Percentiles rank a stretch among this genome's conserved stretches.
These are phyloP conservation scores for Eutypa lata DNA, from an alignment of 2,329 filamentous ascomycete species.

Conservation along the genomic window DNA sequence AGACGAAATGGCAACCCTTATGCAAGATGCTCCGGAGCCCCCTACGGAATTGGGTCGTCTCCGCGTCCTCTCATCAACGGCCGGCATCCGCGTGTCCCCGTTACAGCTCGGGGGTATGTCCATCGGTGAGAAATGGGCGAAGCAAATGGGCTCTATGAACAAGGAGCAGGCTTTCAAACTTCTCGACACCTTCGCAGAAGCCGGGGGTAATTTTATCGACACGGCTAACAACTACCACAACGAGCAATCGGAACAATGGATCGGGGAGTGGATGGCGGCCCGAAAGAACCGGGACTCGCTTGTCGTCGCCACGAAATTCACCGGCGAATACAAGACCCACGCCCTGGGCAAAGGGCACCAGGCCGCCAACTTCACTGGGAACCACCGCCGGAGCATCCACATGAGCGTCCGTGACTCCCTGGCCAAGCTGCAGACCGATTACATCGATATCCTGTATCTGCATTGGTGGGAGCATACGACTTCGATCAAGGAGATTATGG, in stretches of 20 bases:
- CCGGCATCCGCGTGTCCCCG: slow-evolving; percentile 41
- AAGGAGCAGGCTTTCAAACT: slow-evolving; percentile 53
- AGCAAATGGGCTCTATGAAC: slow-evolving; percentile 8
- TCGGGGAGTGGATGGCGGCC: slow-evolving; percentile 48
- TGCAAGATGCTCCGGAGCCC: slow-evolving; percentile 1
- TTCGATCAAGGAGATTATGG: slow-evolving; percentile 24
- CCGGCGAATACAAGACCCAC: slow-evolving; percentile 35
- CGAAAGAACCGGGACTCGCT: slow-evolving; percentile 44
- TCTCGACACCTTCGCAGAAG: slow-evolving; percentile 50
- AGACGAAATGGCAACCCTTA: too few species aligned
- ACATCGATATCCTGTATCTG: slow-evolving; percentile 30
- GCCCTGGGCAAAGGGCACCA: slow-evolving; percentile 26
- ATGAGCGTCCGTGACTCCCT: slow-evolving; percentile 38
- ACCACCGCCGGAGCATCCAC: slow-evolving; percentile 34
- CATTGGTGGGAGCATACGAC: slow-evolving; percentile 27
- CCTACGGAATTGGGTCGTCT: slow-evolving; percentile 35
- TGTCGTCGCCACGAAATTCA: slow-evolving; percentile 47
- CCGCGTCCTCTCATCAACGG: slow-evolving; percentile 40
- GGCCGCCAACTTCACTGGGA: slow-evolving; percentile 36
- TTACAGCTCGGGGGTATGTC: slow-evolving; percentile 8
- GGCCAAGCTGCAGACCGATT: slow-evolving; percentile 35
- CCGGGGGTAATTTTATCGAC: slow-evolving; percentile 62
- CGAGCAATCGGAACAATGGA: slow-evolving; percentile 48
- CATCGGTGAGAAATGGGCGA: slow-evolving; percentile 2
- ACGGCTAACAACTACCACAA: slow-evolving; percentile 49